Percentiles rank a stretch among this genome's conserved stretches.
Conservation (phyloP, 192 early-diverging fungal genomes). For the Backusella tarrabulga region DNA sequence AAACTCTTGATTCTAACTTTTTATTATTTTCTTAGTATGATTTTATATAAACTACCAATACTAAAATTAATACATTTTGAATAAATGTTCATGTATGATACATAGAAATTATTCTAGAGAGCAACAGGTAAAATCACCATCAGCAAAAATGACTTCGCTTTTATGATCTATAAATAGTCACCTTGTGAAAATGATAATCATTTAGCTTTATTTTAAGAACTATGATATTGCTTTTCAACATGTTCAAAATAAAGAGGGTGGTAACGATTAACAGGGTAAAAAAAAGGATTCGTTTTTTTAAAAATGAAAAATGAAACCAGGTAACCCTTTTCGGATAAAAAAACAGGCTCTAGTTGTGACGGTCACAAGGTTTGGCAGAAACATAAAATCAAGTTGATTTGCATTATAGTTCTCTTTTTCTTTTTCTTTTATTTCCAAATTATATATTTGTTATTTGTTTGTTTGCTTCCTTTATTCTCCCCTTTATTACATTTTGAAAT, state of each 20-base stretch:
- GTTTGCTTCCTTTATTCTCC: background rate
- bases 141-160: background rate
- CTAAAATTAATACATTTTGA: background rate
- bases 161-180: too few relatives aligned
- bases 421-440: background rate
- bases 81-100: background rate
- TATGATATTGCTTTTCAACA: background rate
- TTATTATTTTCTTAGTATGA: background rate
- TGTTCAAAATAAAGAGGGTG: background rate
- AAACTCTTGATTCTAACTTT: background rate
- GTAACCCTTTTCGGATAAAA: background rate
- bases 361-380: slow-evolving; percentile 10
- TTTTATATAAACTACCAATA: background rate
- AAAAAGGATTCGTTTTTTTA: background rate
- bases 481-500: background rate
- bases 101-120: background rate
- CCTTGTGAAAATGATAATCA: too few relatives aligned
- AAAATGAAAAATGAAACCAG: background rate
- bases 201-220: background rate
- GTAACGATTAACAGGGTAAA: background rate
- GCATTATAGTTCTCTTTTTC: background rate
- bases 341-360: background rate
- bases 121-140: background rate
- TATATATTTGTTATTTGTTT: background rate
- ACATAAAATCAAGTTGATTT: slow-evolving; percentile 8